Conservation (phyloP, 495 filamentous ascomycete species). For the Tuber umbilicatum region DNA sequence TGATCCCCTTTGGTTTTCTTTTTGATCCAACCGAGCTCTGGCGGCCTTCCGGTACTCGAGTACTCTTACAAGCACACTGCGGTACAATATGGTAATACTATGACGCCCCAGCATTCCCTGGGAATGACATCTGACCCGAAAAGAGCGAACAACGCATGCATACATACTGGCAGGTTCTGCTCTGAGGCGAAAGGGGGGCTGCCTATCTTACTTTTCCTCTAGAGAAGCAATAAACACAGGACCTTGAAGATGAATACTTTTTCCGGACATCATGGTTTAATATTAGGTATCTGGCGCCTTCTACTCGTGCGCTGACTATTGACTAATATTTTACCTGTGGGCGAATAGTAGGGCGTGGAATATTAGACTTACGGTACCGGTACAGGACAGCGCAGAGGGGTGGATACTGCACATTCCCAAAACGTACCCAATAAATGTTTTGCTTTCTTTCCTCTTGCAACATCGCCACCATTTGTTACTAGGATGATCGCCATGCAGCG, state of each 20-base stretch:
- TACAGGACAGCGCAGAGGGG: neutral
- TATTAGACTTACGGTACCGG: neutral
- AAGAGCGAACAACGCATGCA: neutral
- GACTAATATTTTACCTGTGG: neutral
- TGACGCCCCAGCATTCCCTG: neutral
- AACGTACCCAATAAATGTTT: neutral
- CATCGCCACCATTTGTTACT: neutral
- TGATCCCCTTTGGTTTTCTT: neutral
- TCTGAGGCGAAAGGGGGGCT: neutral
- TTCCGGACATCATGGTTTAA: neutral
- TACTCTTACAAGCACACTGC: neutral
- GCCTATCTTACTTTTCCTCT: neutral
- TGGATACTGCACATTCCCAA: neutral
- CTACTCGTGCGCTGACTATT: neutral
- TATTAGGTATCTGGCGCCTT: neutral
- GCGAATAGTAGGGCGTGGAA: neutral
- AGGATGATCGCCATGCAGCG: neutral
- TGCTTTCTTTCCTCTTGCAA: neutral
- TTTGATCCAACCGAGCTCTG: neutral
- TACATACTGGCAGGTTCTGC: no score
- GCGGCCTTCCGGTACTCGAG: neutral
- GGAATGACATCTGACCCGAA: neutral
- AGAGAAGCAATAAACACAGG: neutral
- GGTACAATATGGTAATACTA: neutral
- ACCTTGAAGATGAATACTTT: neutral